phyloP scores from a whole-genome alignment of 345 rosid genomes.

The Clausena lansium region DNA sequence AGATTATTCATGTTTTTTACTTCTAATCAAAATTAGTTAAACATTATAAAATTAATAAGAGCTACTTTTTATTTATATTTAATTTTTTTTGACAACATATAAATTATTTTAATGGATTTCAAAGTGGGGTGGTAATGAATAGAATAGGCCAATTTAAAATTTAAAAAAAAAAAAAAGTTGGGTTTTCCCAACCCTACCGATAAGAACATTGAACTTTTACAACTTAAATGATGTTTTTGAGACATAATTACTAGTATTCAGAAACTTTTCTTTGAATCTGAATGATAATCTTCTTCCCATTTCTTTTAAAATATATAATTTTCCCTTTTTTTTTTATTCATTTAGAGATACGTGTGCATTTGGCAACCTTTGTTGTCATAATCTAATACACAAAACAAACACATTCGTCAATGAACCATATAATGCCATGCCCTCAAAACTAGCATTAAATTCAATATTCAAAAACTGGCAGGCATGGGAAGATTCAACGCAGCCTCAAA shows the following conservation, averaged over 20 bases:
- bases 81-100: not conserved
- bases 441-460: constrained; percentile 16
- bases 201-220: constrained; percentile 10
- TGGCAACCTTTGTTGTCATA: not conserved
- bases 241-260: not conserved
- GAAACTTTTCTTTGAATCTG: constrained; percentile 2
- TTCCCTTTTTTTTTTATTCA: not conserved
- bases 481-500: constrained; percentile 11
- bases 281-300: not conserved
- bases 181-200: not conserved
- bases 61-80: not conserved
- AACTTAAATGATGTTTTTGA: constrained; percentile 12
- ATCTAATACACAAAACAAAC: not conserved
- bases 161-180: not conserved
- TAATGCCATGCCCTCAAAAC: not conserved
- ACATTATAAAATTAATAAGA: not conserved
- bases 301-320: not conserved
- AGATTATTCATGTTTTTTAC: too few relatives aligned
- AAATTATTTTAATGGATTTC: not conserved
- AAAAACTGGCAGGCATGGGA: constrained; percentile 5
- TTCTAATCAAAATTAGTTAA: not conserved
- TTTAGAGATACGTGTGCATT: not conserved
- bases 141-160: too few relatives aligned
- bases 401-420: not conserved
- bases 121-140: not conserved